These are phyloP conservation scores for Pythium aphanidermatum DNA, from an alignment of 352 stramenopile species.

Conservation along the genomic window DNA sequence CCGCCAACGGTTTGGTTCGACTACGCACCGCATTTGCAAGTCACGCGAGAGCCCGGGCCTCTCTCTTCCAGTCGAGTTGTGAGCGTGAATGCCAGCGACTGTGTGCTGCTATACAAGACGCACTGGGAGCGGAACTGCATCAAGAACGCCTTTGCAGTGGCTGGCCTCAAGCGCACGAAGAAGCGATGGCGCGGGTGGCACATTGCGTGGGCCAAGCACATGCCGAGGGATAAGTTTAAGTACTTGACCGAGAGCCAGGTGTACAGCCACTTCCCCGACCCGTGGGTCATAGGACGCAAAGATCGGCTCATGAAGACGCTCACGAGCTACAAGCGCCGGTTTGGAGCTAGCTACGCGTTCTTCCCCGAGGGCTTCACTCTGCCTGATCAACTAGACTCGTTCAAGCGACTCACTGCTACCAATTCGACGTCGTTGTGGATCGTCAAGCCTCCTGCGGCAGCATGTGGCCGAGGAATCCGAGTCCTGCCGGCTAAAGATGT, in stretches of 20 bases:
- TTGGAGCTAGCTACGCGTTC: slow-evolving; percentile 63
- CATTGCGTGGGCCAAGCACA: slow-evolving; percentile 67
- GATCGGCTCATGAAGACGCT: slow-evolving; percentile 84
- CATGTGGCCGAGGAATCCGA: slow-evolving; percentile 84
- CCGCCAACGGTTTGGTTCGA: slow-evolving; percentile 85
- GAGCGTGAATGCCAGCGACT: slow-evolving; percentile 31
- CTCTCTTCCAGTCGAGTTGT: slow-evolving; percentile 19
- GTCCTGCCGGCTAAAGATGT: slow-evolving; percentile 46
- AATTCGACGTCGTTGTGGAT: slow-evolving; percentile 62
- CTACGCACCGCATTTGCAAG: slow-evolving; percentile 68
- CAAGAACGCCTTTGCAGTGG: slow-evolving; percentile 85
- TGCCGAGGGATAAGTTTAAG: slow-evolving; percentile 53
- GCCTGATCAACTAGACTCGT: slow-evolving; percentile 59
- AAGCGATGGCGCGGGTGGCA: slow-evolving; percentile 56
- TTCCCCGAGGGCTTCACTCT: slow-evolving; percentile 83
- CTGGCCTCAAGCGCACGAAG: slow-evolving; percentile 57
- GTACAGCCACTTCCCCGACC: slow-evolving; percentile 89
- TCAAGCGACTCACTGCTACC: slow-evolving; percentile 25
- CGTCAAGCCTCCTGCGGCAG: slow-evolving; percentile 80
- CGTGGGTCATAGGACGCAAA: slow-evolving; percentile 88
- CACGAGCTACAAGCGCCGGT: slow-evolving; percentile 41
- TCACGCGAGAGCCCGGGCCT: slow-evolving; percentile 26
- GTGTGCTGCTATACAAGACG: slow-evolving; percentile 66
- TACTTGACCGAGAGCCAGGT: slow-evolving; percentile 49
- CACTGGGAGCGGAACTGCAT: slow-evolving; percentile 91